Evolutionary conservation across 2,329 filamentous ascomycete species (phyloP), one percentile per base, ranked within the genome.

Genomic region (Penicillium freii): DNA sequence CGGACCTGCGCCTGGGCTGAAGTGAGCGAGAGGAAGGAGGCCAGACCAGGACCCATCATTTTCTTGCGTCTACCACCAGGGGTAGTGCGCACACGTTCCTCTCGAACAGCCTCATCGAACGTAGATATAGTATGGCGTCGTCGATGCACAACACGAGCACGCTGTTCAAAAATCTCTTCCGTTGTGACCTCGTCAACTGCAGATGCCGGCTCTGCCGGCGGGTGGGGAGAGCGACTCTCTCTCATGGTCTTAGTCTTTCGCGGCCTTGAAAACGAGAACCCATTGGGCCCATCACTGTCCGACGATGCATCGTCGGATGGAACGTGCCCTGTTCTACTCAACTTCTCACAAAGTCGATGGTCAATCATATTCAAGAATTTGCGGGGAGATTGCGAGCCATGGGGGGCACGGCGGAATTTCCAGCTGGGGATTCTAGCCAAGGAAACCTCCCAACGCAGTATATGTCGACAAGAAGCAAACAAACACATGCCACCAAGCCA

Each of bases 361-460:
- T 79, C 68, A 56, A 76, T 71, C 65, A 75, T 52, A 60, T 75
- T 73, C 65, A 80, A 68, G 63, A 79, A 62, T 64, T 71, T 60
- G 60, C 72, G 66, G 36, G 69, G 59, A 56, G 75, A 72, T 64
- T 75, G 73, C 55, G 71, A 68, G 5, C 65, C 66, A 31, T 69
- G 71, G 1, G 77, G 72, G 19, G 81, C 77, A 54, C 87, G 84
- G 65, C 86, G 84, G 67, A 97, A 92, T 43, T 92, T 89, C 91
- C 93, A 97, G 66, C 87, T 91, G 2, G 94, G 94, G 19, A 97
- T 90, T 56, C 93, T 84, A 50, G 93, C 92, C 59, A 99, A 78
- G 27, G 88, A 84, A 52, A 97, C 88, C 45, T 90, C 92, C 89
- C 91, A 95, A 66, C 82, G 83, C 36, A 97, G 84, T 13, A 94